Conservation (phyloP, 176 grass and related monocot species). For the Puya raimondii region DNA sequence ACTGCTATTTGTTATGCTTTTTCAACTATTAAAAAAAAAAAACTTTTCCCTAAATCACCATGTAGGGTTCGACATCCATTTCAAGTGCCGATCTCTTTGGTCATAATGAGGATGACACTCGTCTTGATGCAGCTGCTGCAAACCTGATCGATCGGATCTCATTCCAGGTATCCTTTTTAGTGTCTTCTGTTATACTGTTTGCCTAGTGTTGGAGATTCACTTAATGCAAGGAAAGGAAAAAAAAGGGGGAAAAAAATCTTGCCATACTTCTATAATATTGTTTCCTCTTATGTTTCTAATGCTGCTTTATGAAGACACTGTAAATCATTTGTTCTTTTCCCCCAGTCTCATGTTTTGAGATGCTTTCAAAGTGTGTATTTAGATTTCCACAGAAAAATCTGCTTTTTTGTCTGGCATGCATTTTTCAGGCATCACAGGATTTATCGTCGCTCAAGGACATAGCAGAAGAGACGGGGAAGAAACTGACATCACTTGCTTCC, state of each 20-base stretch:
- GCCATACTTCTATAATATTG: too few species aligned
- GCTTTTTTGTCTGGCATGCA: conserved; percentile 11
- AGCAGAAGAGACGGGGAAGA: conserved; percentile 85
- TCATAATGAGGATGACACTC: conserved; percentile 27
- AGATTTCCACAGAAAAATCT: not conserved
- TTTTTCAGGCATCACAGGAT: conserved; percentile 74
- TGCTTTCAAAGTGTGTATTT: not conserved
- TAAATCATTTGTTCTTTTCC: not conserved
- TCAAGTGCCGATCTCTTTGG: conserved; percentile 96
- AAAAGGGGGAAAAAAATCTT: too few species aligned
- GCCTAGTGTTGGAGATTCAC: not conserved
- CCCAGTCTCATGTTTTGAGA: not conserved
- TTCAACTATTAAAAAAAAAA: too few species aligned
- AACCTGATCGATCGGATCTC: conserved; percentile 82
- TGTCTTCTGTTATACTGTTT: not conserved
- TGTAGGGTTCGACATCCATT: conserved; percentile 74
- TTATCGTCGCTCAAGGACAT: conserved; percentile 86
- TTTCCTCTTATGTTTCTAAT: too few species aligned
- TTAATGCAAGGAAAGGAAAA: not conserved
- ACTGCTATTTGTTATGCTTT: too few species aligned
- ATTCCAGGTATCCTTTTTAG: conserved; percentile 58
- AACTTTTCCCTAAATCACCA: not conserved
- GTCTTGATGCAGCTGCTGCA: conserved; percentile 50
- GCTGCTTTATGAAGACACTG: too few species aligned
- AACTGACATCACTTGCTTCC: conserved; percentile 75